A percentile compares a stretch with the other conserved stretches of the same genome.
phyloP scores from a whole-genome alignment of 2,329 filamentous ascomycete species.

The Orbilia ellipsospora region DNA sequence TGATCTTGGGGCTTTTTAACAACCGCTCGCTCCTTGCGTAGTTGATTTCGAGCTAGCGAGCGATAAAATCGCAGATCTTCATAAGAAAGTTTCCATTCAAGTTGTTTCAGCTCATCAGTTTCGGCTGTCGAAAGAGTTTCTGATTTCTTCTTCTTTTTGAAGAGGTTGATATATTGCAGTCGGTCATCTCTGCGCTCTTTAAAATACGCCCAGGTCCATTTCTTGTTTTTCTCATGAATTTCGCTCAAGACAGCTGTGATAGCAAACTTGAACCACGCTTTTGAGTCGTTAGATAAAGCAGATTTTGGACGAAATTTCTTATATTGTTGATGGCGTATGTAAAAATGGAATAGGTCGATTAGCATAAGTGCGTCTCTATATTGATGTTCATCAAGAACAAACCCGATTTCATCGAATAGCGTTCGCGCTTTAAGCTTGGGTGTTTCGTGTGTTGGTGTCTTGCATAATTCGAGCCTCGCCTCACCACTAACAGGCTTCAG shows the following conservation, averaged over 20 bases:
- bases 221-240: conserved; percentile 91
- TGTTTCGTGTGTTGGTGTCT: conserved; percentile 80
- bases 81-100: conserved; percentile 90
- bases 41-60: conserved; percentile 89
- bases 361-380: conserved; percentile 98
- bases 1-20: conserved; percentile 76
- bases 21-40: conserved; percentile 93
- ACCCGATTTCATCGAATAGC: conserved; percentile 95
- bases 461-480: conserved; percentile 93
- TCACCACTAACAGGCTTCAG: conserved; percentile 94
- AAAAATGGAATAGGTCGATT: conserved; percentile 98
- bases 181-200: conserved; percentile 91
- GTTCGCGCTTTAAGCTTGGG: conserved; percentile 91
- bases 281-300: conserved; percentile 85
- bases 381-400: conserved; percentile 97
- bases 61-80: conserved; percentile 98
- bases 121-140: conserved; percentile 76
- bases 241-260: conserved; percentile 88
- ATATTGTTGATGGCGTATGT: conserved; percentile 96
- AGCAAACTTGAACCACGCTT: conserved; percentile 92
- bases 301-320: conserved; percentile 89
- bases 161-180: conserved; percentile 86
- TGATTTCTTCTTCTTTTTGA: conserved; percentile 87
- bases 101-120: conserved; percentile 74
- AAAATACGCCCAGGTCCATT: conserved; percentile 97